phyloP scores from a whole-genome alignment of 2,329 filamentous ascomycete genomes.

The Bertia moriformis region DNA sequence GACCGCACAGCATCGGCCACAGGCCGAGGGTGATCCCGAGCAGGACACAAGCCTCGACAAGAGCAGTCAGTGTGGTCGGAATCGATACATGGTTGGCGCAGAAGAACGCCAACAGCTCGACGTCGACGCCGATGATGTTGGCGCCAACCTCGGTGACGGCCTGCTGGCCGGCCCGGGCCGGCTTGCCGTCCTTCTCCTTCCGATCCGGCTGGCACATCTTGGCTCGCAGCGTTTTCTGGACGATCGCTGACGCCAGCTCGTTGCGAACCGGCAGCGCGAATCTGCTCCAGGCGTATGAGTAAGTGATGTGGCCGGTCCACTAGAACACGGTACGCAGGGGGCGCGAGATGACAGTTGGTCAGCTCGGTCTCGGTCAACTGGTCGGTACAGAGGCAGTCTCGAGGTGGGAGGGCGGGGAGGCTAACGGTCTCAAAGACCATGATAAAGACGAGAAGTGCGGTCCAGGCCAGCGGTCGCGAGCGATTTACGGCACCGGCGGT shows the following conservation, averaged over 20 bases:
- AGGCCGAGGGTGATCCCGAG: not conserved
- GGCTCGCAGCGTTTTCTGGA: not conserved
- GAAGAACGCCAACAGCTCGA: not conserved
- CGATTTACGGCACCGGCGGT: too few species aligned
- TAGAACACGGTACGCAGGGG: too few species aligned
- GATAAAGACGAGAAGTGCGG: not conserved
- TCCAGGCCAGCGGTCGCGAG: not conserved
- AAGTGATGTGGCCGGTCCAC: not conserved
- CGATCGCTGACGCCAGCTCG: not conserved
- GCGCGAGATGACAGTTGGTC: too few species aligned
- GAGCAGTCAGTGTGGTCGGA: not conserved
- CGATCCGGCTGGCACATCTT: not conserved
- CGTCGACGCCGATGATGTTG: not conserved
- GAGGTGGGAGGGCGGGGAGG: too few species aligned
- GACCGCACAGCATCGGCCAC: not conserved
- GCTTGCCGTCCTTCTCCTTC: not conserved
- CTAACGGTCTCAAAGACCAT: not conserved
- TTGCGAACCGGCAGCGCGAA: not conserved
- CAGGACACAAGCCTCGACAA: not conserved
- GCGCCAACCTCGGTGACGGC: not conserved
- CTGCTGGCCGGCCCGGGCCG: not conserved
- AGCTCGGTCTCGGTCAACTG: too few species aligned
- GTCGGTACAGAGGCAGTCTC: too few species aligned
- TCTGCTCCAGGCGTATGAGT: not conserved
- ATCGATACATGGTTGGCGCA: not conserved